Conservation (phyloP, 768 basidiomycete genomes). For the Pleurotus sapidus region DNA sequence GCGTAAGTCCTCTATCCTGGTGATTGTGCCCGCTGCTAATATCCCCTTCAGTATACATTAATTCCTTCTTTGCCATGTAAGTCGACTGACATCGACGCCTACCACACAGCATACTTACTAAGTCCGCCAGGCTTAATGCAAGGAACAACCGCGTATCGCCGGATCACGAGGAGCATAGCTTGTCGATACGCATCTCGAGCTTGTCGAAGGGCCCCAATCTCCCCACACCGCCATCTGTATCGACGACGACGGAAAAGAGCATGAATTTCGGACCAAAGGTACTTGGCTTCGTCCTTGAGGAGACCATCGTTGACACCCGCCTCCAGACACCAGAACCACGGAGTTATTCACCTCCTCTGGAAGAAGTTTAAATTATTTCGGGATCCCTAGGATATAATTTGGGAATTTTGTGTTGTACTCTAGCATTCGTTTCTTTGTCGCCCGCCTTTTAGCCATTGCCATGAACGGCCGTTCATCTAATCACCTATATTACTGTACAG, state of each 20-base stretch:
- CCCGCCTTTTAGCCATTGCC: not conserved
- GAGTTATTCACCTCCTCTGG: not conserved
- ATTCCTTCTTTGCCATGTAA: conserved; percentile 34
- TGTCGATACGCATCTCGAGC: conserved; percentile 7
- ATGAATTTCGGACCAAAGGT: conserved; percentile 3
- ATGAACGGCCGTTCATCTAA: not conserved
- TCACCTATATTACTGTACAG: conserved; percentile 5
- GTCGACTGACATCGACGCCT: not conserved
- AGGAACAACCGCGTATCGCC: not conserved
- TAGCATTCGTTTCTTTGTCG: not conserved
- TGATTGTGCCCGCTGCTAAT: not conserved
- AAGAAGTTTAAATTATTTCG: conserved; percentile 1
- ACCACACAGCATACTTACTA: too few species aligned
- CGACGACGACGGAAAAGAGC: conserved; percentile 6
- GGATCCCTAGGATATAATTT: not conserved
- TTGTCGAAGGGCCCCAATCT: not conserved
- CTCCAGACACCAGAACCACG: not conserved
- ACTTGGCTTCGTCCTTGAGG: not conserved
- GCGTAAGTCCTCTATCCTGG: conserved; percentile 23
- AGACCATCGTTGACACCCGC: too few species aligned
- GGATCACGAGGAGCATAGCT: conserved; percentile 2
- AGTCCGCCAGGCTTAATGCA: conserved; percentile 4
- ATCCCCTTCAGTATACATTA: conserved; percentile 37
- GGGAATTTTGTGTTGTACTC: conserved; percentile 5
- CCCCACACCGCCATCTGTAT: conserved; percentile 1